Base-by-base conservation (phyloP, 176 grass and related monocot species). In the Tuctoria greenei region DNA sequence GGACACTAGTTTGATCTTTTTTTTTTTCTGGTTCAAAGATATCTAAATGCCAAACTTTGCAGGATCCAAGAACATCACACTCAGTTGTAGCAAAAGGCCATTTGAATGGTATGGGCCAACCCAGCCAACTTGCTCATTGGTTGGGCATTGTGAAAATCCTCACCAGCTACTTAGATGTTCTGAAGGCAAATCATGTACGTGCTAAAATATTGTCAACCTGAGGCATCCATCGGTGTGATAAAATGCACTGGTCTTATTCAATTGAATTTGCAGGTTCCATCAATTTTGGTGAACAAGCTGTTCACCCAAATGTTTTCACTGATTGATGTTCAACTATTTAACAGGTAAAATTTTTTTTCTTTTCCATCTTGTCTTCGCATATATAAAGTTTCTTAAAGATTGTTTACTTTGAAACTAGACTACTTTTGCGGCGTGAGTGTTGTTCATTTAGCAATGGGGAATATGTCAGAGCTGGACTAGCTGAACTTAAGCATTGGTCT, bases 391-490 rank as follows among this genome's bases (percentile, higher is more conserved):
- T 66, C 57, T 82, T 35, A 83, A 76, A 86, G 45, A 79, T 59
- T 40, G 39, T 81, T 66, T 67, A 16, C 31, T 50, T 72, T 69
- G 69, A 76, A 79, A 76, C 38, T 71, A 97, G 93, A 59, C 80
- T 97, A 38, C 82, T 93, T 51, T 85, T 97, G 77, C 86, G 88
- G 73, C 93, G 93, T 28, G 93, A 97, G 67, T 90, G 84, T 17
- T 97, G 93, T 86, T 93, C 93, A 18, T 88, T 93, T 73, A 97
- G 90, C 66, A 97, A 97, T 3, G 93, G 85, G 42, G 93, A 97
- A 85, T 97, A 90, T 84, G 71, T 97, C 35, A 93, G 92, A 79
- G 85, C 88, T 82, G 93, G 90, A 82, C 80, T 97, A 46, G 42
- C 59, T 65, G 93, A 93, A 77, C 85, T 97, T 38, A 89, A 97